A percentile compares a stretch with the other conserved stretches of the same genome.
These are phyloP conservation scores for Pyrus betulifolia DNA, from an alignment of 306 rosid species.

Conservation along the genomic window DNA sequence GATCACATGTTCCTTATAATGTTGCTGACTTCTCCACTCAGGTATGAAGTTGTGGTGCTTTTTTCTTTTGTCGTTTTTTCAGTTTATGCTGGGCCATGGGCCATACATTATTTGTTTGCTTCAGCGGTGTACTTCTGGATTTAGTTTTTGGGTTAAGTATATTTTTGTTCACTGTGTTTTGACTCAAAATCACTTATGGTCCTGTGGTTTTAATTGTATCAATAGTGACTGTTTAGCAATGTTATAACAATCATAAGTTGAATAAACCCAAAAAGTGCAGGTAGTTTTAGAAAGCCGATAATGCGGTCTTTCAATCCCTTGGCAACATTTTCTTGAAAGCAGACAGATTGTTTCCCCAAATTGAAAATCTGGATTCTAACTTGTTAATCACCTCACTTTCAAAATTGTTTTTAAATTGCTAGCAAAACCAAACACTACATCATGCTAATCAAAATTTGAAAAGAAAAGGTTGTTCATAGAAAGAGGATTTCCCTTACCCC, in stretches of 20 bases:
- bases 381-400: not conserved
- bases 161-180: no score
- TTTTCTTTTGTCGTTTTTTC: not conserved
- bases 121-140: not conserved
- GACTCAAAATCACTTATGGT: not conserved
- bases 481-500: not conserved
- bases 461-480: not conserved
- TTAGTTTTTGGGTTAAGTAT: not conserved
- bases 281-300: not conserved
- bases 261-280: not conserved
- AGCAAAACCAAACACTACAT: not conserved
- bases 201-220: not conserved
- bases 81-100: not conserved
- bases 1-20: conserved; percentile 96
- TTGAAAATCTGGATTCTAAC: not conserved
- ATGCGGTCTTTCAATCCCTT: not conserved
- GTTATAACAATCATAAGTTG: not conserved
- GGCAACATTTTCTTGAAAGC: not conserved
- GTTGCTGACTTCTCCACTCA: conserved; percentile 89
- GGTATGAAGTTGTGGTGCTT: conserved; percentile 32
- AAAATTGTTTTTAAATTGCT: not conserved
- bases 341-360: not conserved
- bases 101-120: not conserved
- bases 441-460: not conserved
- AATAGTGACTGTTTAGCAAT: not conserved